phyloP scores from a whole-genome alignment of 139 green algal species.

The Marvania coccoides region DNA sequence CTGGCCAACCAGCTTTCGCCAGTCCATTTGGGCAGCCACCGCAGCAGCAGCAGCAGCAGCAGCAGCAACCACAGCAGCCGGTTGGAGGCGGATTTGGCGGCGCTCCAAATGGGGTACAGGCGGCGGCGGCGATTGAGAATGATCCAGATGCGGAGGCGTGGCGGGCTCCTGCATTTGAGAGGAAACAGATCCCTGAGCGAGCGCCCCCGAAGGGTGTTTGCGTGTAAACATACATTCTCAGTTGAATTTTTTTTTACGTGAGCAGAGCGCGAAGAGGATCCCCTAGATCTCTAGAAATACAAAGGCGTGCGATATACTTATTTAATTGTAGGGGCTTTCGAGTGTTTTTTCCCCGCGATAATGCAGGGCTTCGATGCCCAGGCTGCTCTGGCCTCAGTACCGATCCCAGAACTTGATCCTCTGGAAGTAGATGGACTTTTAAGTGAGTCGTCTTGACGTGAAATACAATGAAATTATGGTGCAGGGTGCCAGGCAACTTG shows the following conservation, averaged over 20 bases:
- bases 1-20: neutral
- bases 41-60: too few relatives aligned
- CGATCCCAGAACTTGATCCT: neutral
- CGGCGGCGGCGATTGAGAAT: neutral
- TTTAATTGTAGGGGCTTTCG: neutral
- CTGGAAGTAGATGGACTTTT: conserved; percentile 6
- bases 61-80: neutral
- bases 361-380: neutral
- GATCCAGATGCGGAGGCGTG: neutral
- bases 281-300: too few relatives aligned
- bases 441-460: conserved; percentile 1
- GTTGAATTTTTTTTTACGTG: too few relatives aligned
- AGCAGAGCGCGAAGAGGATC: too few relatives aligned
- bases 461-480: neutral
- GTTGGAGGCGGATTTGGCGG: neutral
- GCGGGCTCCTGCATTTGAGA: conserved; percentile 5
- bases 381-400: neutral
- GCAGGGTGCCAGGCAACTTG: too few relatives aligned
- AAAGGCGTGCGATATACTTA: too few relatives aligned
- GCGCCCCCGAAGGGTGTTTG: conserved; percentile 9
- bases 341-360: neutral
- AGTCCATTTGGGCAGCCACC: neutral
- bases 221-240: neutral
- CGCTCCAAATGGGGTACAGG: neutral
- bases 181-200: conserved; percentile 11